phyloP scores from a whole-genome alignment of 23 red algal species.

The Chondrus crispus region DNA sequence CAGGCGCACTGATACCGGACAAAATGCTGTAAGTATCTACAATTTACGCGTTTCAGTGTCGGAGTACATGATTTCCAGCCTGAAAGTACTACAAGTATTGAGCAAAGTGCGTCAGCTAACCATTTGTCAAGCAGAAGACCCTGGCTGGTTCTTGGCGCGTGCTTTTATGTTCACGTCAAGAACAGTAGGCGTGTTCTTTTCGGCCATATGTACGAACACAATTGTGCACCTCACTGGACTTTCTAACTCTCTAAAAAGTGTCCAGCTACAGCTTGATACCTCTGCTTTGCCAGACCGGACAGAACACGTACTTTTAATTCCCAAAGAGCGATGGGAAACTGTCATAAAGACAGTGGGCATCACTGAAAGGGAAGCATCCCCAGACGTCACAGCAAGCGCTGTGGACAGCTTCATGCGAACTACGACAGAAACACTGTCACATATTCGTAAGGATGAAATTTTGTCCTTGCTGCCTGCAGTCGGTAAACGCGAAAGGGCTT shows the following conservation, averaged over 20 bases:
- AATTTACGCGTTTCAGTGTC: too few species aligned
- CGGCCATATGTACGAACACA: not conserved
- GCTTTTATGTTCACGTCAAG: constrained; percentile 7
- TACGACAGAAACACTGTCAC: too few species aligned
- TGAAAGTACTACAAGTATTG: not conserved
- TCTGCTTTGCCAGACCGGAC: not conserved
- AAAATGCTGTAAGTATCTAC: too few species aligned
- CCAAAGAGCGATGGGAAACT: too few species aligned
- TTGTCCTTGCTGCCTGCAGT: not conserved
- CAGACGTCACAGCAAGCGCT: too few species aligned
- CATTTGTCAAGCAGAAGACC: not conserved
- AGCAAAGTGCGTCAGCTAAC: not conserved
- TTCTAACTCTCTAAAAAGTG: not conserved
- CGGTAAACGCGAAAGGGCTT: not conserved
- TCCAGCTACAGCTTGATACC: not conserved
- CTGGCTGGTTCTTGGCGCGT: not conserved
- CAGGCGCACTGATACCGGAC: not conserved
- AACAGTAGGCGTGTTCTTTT: not conserved
- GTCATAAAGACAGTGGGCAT: too few species aligned
- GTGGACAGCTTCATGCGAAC: too few species aligned
- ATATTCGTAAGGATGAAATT: not conserved
- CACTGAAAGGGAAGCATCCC: too few species aligned
- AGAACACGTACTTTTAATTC: not conserved
- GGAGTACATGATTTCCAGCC: too few species aligned
- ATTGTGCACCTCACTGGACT: not conserved